Conservation (phyloP, 2,329 filamentous ascomycete genomes). For the Cladorrhinum sp. region DNA sequence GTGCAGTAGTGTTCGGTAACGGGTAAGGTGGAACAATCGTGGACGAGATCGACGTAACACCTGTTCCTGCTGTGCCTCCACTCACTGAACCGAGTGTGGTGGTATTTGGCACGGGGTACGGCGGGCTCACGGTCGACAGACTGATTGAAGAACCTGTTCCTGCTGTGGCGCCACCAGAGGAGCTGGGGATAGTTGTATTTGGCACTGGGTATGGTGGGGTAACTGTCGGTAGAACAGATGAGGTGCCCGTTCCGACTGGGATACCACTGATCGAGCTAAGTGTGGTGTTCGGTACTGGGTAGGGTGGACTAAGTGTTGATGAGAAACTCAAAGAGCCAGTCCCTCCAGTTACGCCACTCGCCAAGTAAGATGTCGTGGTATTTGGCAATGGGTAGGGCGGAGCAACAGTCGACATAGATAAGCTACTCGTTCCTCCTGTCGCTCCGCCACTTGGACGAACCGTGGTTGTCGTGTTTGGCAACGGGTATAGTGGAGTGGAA, state of each 20-base stretch:
- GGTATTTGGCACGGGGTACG: neutral
- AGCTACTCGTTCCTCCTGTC: too few relatives aligned
- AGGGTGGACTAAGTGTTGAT: constrained; percentile 4
- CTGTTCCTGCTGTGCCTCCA: neutral
- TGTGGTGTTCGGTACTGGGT: constrained; percentile 11
- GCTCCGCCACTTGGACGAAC: too few relatives aligned
- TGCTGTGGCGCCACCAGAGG: neutral
- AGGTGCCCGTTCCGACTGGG: neutral
- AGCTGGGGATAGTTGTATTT: constrained; percentile 6
- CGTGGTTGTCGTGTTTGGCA: too few relatives aligned
- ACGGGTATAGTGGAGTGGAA: too few relatives aligned
- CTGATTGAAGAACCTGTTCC: neutral
- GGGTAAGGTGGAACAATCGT: constrained; percentile 10
- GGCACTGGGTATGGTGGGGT: constrained; percentile 13
- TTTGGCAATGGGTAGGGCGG: neutral
- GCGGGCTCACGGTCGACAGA: neutral
- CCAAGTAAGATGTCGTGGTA: neutral
- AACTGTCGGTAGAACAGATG: neutral
- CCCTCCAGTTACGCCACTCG: neutral
- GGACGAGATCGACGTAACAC: neutral
- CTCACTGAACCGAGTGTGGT: neutral
- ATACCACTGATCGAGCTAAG: neutral
- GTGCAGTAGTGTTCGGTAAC: constrained; percentile 10
- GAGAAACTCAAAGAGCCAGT: neutral
- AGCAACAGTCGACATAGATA: neutral